A percentile compares a stretch with the other conserved stretches of the same genome.
phyloP scores from a whole-genome alignment of 1,284 basidiomycete species.

The Sanguinoderma infundibulare region DNA sequence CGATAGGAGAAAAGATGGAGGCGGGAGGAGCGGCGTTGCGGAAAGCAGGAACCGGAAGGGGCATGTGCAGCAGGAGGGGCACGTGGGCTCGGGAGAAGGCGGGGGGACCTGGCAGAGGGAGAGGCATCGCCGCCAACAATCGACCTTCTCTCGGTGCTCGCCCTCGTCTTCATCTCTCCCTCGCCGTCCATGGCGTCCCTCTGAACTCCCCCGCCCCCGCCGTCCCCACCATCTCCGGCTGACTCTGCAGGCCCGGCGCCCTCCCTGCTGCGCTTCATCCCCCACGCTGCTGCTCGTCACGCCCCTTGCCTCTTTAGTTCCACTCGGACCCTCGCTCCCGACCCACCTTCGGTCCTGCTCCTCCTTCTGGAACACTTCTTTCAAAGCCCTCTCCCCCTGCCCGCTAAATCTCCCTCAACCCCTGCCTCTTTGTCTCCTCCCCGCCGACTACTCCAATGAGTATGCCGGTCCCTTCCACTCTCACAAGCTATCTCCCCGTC shows the following conservation, averaged over 20 bases:
- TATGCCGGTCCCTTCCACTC: slow-evolving; percentile 35
- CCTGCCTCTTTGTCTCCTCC: slow-evolving; percentile 3
- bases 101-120: slow-evolving; percentile 8
- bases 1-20: slow-evolving; percentile 5
- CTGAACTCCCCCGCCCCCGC: slow-evolving; percentile 5
- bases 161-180: slow-evolving; percentile 7
- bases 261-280: slow-evolving; percentile 3
- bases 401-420: neutral
- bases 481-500: slow-evolving; percentile 67
- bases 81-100: slow-evolving; percentile 22
- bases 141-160: slow-evolving; percentile 6
- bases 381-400: slow-evolving; percentile 3
- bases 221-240: neutral
- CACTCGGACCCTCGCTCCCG: slow-evolving; percentile 19
- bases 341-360: slow-evolving; percentile 16
- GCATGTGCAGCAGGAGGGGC: slow-evolving; percentile 8
- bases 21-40: no score
- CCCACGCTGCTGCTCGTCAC: slow-evolving; percentile 6
- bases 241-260: slow-evolving; percentile 19
- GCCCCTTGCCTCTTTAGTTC: slow-evolving; percentile 11
- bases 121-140: slow-evolving; percentile 15
- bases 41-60: slow-evolving; percentile 9
- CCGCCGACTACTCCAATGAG: slow-evolving; percentile 18
- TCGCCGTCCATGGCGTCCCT: slow-evolving; percentile 24
- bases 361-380: slow-evolving; percentile 12